A percentile compares a stretch with the other conserved stretches of the same genome.
phyloP scores from a whole-genome alignment of 148 eudicot species.

The Arctostaphylos glauca region DNA sequence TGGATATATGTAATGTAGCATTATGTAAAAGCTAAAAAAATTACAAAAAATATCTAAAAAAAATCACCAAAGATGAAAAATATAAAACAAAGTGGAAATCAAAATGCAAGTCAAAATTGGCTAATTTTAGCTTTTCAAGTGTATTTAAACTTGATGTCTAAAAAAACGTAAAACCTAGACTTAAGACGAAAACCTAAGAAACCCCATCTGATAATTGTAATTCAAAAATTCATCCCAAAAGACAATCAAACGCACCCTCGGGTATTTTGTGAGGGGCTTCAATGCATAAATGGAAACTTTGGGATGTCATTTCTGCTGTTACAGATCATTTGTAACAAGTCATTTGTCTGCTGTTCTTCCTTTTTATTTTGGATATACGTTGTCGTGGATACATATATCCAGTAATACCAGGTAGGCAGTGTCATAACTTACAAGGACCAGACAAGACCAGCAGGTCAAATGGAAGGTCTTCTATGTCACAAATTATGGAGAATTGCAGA shows the following conservation, averaged over 20 bases:
- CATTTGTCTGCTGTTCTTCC: background rate
- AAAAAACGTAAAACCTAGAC: too few species aligned
- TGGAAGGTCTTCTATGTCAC: background rate
- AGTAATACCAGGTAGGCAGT: background rate
- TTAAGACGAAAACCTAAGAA: too few species aligned
- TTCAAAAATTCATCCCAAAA: too few species aligned
- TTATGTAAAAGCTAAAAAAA: too few species aligned
- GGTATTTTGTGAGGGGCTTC: background rate
- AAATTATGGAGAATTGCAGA: background rate
- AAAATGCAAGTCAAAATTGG: too few species aligned
- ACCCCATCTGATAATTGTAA: too few species aligned
- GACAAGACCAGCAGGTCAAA: background rate
- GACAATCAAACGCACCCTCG: background rate
- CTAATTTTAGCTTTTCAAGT: too few species aligned
- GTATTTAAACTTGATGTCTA: too few species aligned
- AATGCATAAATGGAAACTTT: background rate
- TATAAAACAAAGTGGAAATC: too few species aligned
- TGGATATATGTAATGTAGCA: background rate
- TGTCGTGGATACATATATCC: background rate
- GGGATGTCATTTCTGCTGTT: background rate
- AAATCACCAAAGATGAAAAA: too few species aligned
- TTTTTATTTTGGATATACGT: background rate
- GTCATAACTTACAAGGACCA: background rate
- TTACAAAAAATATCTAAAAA: too few species aligned
- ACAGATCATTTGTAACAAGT: background rate